These are phyloP conservation scores for Trichophyton simii DNA, from an alignment of 2,329 filamentous ascomycete species.

Conservation along the genomic window DNA sequence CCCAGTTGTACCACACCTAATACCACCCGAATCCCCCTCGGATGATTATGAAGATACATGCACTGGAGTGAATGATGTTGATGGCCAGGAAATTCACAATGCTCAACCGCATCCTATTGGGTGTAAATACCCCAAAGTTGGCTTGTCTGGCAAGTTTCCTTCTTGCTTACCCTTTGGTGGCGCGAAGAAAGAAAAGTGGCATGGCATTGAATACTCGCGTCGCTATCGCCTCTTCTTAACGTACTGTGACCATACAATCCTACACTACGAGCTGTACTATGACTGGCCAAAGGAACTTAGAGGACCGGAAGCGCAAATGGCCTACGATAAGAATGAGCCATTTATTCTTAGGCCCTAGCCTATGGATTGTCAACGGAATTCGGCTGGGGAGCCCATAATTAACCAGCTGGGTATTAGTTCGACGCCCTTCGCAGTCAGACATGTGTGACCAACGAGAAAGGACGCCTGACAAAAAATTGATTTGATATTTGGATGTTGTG, in stretches of 20 bases:
- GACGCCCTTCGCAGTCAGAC: neutral
- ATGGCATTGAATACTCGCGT: conserved; percentile 30
- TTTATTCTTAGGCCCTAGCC: conserved; percentile 8
- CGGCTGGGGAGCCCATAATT: neutral
- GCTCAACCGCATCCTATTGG: neutral
- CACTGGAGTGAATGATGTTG: conserved; percentile 6
- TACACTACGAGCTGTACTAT: conserved; percentile 48
- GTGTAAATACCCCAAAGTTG: neutral
- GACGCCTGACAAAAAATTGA: neutral
- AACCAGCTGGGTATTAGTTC: neutral
- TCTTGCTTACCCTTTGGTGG: neutral
- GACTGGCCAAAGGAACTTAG: conserved; percentile 21
- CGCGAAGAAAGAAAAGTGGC: conserved; percentile 21
- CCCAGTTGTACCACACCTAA: conserved; percentile 42
- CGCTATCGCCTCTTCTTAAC: conserved; percentile 43
- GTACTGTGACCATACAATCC: conserved; percentile 44
- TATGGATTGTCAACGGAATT: neutral
- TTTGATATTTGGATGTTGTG: neutral
- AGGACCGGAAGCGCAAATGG: conserved; percentile 2
- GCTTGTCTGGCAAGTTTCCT: neutral
- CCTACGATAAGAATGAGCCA: neutral
- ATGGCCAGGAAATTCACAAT: neutral
- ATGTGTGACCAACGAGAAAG: neutral
- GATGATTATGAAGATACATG: conserved; percentile 5
- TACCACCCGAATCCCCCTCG: conserved; percentile 19